Evolutionary conservation across 2,329 filamentous ascomycete genomes (phyloP), one percentile per base, ranked within the genome.

Genomic region (Sporothrix schenckii): DNA sequence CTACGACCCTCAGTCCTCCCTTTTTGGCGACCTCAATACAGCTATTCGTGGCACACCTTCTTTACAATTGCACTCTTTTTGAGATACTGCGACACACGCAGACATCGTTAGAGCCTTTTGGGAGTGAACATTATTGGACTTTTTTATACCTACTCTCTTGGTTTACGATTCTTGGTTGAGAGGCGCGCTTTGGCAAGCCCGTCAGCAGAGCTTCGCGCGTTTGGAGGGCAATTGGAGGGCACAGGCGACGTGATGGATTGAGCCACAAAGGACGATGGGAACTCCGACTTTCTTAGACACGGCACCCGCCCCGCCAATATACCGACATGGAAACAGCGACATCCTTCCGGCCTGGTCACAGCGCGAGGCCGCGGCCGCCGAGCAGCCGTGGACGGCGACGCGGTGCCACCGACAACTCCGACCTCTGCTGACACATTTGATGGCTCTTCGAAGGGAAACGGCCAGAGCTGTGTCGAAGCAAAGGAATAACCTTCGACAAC

Each of bases 371-470:
- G 56, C 68, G 5, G 44, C 63, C 0, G 49, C 69, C 4, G 71
- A 71, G 24, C 72, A 80, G 58, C 77, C 77, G 14, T 86, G 84
- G 84, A 85, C 82, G 4, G 81, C 83, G 5, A 79, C 81, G 66
- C 77, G 83, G 69, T 86, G 83, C 58, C 80, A 82, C 63, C 79
- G 83, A 2, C 75, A 85, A 6, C 78, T 86, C 21, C 82, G 83
- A 3, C 83, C 84, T 47, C 75, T 86, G 0, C 79, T 84, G 41
- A 79, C 81, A 9, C 80, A 83, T 11, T 73, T 85, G 30, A 74
- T 77, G n/a, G 75, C 78, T 2, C 75, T 85, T 6, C 79, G 80
- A 49, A 80, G 79, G 56, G 76, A 81, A 11, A 74, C 67, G 52
- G 75, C 60, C 24, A 60, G 30, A n/a, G 44, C 30, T 3, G 66